These are phyloP conservation scores for Microdochium trichocladiopsis DNA, from an alignment of 2,329 filamentous ascomycete genomes.

Conservation along the genomic window DNA sequence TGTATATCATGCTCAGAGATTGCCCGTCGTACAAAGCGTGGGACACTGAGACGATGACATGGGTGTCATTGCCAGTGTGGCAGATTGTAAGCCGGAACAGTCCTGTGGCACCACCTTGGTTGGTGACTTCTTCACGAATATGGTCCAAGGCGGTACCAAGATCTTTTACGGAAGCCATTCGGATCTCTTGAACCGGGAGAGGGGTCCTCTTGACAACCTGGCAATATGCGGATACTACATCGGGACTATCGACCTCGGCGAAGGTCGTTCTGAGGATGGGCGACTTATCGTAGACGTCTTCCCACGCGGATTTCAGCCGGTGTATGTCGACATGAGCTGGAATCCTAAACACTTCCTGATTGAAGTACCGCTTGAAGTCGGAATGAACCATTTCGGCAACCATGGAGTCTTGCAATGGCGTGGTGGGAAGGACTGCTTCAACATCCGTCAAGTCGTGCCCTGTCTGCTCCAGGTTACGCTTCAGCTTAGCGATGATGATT, in stretches of 20 bases:
- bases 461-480: slow-evolving; percentile 24
- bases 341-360: slow-evolving; percentile 69
- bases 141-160: slow-evolving; percentile 26
- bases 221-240: slow-evolving; percentile 41
- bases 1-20: slow-evolving; percentile 69
- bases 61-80: slow-evolving; percentile 22
- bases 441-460: slow-evolving; percentile 30
- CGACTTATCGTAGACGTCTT: slow-evolving; percentile 46
- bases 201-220: slow-evolving; percentile 34
- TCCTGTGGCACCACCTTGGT: slow-evolving; percentile 22
- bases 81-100: slow-evolving; percentile 44
- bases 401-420: slow-evolving; percentile 83
- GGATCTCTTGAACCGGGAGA: slow-evolving; percentile 9
- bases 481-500: slow-evolving; percentile 24
- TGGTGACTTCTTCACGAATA: slow-evolving; percentile 28
- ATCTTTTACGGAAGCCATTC: slow-evolving; percentile 21
- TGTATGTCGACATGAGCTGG: slow-evolving; percentile 42
- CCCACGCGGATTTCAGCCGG: slow-evolving; percentile 55
- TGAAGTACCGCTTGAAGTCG: slow-evolving; percentile 72
- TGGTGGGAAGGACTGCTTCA: slow-evolving; percentile 63
- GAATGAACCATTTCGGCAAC: slow-evolving; percentile 75
- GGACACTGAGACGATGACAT: slow-evolving; percentile 63
- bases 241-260: slow-evolving; percentile 53
- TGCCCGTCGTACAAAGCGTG: slow-evolving; percentile 89
- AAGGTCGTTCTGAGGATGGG: slow-evolving; percentile 76